A percentile compares a stretch with the other conserved stretches of the same genome.
These are phyloP conservation scores for Pisolithus sp. DNA, from an alignment of 768 basidiomycete species.

Conservation along the genomic window DNA sequence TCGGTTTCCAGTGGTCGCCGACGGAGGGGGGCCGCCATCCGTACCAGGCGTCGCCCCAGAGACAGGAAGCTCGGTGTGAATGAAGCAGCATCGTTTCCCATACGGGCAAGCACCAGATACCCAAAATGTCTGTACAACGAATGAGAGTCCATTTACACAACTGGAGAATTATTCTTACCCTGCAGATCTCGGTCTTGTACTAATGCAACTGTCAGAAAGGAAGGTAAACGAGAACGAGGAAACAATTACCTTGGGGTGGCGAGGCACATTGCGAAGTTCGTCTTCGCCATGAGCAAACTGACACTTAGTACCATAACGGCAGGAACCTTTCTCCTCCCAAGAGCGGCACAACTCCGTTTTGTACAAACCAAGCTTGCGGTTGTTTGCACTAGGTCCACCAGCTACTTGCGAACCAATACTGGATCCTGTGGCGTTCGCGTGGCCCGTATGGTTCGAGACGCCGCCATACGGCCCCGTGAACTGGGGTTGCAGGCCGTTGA, in stretches of 20 bases:
- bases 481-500: conserved; percentile 54
- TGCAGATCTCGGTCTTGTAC: conserved; percentile 94
- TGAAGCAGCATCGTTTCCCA: conserved; percentile 90
- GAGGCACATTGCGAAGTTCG: conserved; percentile 74
- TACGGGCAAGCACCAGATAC: conserved; percentile 90
- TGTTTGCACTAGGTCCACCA: conserved; percentile 81
- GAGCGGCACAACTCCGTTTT: conserved; percentile 88
- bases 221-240: conserved; percentile 8
- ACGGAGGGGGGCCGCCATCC: conserved; percentile 47
- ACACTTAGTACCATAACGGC: conserved; percentile 83
- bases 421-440: conserved; percentile 36
- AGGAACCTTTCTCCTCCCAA: conserved; percentile 88
- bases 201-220: conserved; percentile 22
- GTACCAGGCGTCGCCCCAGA: conserved; percentile 52
- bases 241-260: conserved; percentile 74
- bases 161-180: conserved; percentile 41
- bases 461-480: conserved; percentile 49
- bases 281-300: conserved; percentile 93
- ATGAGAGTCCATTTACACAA: conserved; percentile 5
- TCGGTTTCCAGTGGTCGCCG: conserved; percentile 45
- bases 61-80: conserved; percentile 78
- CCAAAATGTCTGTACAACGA: conserved; percentile 70
- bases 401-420: conserved; percentile 27
- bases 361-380: conserved; percentile 84
- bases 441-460: conserved; percentile 37